These are phyloP conservation scores for Claviceps spartinae DNA, from an alignment of 2,329 filamentous ascomycete genomes.

Conservation along the genomic window DNA sequence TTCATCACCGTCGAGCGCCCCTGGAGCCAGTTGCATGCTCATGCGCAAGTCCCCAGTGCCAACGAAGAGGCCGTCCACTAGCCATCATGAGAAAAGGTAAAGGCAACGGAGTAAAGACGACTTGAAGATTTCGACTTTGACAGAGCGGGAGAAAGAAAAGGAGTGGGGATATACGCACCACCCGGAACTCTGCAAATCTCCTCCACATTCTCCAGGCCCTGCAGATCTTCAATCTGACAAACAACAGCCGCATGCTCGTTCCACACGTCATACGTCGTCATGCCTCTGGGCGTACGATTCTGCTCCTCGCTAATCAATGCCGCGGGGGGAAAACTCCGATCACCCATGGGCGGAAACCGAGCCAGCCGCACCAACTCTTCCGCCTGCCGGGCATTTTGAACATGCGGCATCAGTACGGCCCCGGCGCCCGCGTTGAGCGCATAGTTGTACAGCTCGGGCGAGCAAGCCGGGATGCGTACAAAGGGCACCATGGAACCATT, in stretches of 20 bases:
- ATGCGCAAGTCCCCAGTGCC: slow-evolving; percentile 4
- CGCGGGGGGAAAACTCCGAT: slow-evolving; percentile 3
- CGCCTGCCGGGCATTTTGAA: slow-evolving; percentile 2
- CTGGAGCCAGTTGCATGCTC: slow-evolving; percentile 1
- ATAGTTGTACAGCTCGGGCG: slow-evolving; percentile 2
- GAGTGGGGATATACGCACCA: not conserved
- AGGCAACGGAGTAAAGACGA: not conserved
- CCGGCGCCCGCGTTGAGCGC: slow-evolving; percentile 4
- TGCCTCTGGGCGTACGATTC: not conserved
- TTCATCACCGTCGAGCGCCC: slow-evolving; percentile 2
- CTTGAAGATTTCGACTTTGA: no score
- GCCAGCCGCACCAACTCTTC: slow-evolving; percentile 1
- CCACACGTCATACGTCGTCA: slow-evolving; percentile 2
- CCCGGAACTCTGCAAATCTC: slow-evolving; percentile 3
- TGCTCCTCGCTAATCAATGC: slow-evolving; percentile 1
- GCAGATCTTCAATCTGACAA: slow-evolving; percentile 3
- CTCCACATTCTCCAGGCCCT: slow-evolving; percentile 4
- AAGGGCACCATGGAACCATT: slow-evolving; percentile 3
- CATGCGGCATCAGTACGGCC: slow-evolving; percentile 4
- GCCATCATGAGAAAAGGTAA: not conserved
- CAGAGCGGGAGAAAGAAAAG: not conserved
- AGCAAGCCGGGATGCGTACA: slow-evolving; percentile 1
- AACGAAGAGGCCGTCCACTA: slow-evolving; percentile 3
- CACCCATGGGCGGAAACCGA: slow-evolving; percentile 2
- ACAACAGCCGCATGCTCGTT: slow-evolving; percentile 1